phyloP scores from a whole-genome alignment of 805 yeast genomes.

The Cyberlindnera xylosilytica region DNA sequence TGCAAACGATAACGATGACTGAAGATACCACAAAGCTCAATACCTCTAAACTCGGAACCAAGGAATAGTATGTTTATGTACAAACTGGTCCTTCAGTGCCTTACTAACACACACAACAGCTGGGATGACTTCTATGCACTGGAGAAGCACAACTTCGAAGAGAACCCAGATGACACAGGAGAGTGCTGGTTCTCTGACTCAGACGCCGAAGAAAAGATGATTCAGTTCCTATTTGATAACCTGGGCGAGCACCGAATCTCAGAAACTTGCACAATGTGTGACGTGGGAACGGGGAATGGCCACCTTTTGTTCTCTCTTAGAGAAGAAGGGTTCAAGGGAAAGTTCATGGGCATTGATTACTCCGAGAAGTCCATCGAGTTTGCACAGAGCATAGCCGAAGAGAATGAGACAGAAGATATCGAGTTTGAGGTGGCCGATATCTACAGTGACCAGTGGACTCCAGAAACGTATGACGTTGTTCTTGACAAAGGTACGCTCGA shows the following conservation, averaged over 20 bases:
- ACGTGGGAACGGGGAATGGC: slow-evolving; percentile 96
- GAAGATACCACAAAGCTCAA: slow-evolving; percentile 51
- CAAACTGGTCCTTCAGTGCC: background rate
- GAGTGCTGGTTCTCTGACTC: slow-evolving; percentile 96
- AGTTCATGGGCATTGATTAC: slow-evolving; percentile 79
- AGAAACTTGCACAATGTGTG: slow-evolving; percentile 48
- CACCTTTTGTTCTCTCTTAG: slow-evolving; percentile 70
- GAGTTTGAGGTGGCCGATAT: slow-evolving; percentile 70
- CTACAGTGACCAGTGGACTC: slow-evolving; percentile 38
- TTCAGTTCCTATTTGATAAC: slow-evolving; percentile 62
- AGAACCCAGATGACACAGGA: slow-evolving; percentile 83
- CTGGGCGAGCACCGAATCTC: slow-evolving; percentile 33
- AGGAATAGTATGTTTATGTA: slow-evolving; percentile 51
- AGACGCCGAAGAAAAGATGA: slow-evolving; percentile 85
- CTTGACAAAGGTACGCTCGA: slow-evolving; percentile 95
- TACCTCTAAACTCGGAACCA: slow-evolving; percentile 82
- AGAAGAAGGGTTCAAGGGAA: slow-evolving; percentile 61
- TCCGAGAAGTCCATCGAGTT: slow-evolving; percentile 76
- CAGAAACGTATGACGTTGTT: slow-evolving; percentile 61
- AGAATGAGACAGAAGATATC: slow-evolving; percentile 37
- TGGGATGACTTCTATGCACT: slow-evolving; percentile 86
- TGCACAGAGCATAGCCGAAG: slow-evolving; percentile 56
- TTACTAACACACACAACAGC: slow-evolving; percentile 29
- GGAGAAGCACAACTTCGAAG: slow-evolving; percentile 68
- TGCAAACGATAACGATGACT: slow-evolving; percentile 28